Base-by-base conservation (phyloP, 768 basidiomycete species). In the Coprinopsis strossmayeri region DNA sequence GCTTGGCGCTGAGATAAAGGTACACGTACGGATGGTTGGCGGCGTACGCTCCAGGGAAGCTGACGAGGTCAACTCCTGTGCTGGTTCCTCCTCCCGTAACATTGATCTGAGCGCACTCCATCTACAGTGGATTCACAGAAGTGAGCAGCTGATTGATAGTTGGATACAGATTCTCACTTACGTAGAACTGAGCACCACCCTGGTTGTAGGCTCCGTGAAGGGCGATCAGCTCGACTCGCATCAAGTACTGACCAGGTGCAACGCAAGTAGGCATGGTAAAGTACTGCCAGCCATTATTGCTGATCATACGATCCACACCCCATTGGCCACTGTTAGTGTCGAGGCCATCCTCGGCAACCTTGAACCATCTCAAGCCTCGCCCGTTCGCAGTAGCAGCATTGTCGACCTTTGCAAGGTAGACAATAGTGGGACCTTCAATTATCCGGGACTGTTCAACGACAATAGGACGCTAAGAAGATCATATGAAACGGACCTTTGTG, bases 21-120 rank as follows among this genome's bases (percentile, higher is more conserved):
- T 71, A 15, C 7, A 53, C 72, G 78, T 50, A 78, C 48, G 52
- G 49, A 23, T 53, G 48, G 34, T 53, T 53, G 26, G 48, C 28
- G 15, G 32, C 27, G 49, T 53, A 53, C 2, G 52, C 52, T 7
- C 52, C 52, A 7, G 52, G 52, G 52, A 53, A 53, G 9, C 27
- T 44, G 26, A 53, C 52, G 32, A 43, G 28, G 44, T 49, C 39
- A 28, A 15, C 50, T 5, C 48, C 48, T 4, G 44, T 46, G 42
- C 26, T 42, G 9, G 52, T 37, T 11, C 52, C 52, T 17, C 25
- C 27, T 5, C 52, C 44, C 3, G 41, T 38, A n/a, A 53, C 52
- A 23, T 53, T 53, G 30, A 53, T 53, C 27, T 53, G 52, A 32
- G 48, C 52, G 28, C 52, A 53, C 2, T 45, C 52, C 18, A 53